Evolutionary conservation across 495 filamentous ascomycete genomes (phyloP), one percentile per base, ranked within the genome.

Genomic region (Penicilliopsis zonata): DNA sequence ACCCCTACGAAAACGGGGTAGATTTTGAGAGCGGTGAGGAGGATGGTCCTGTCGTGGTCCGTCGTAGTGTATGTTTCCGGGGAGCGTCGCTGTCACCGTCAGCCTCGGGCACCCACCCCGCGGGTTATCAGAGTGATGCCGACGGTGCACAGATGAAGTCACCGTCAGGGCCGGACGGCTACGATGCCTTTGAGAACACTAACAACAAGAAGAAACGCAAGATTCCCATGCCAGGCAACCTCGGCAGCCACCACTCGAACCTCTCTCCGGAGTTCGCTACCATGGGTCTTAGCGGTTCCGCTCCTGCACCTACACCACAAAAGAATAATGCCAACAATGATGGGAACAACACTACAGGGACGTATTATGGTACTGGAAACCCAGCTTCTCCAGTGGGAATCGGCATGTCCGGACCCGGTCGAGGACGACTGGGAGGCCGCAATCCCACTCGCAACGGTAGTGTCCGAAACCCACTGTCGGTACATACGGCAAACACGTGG

Each of bases 151-250:
- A 45, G 33, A 35, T 33, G 22, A 66, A 63, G 40, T 49, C 47
- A 31, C 33, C 53, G 22, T 44, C 50, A 33, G 60, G 65, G 5
- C 74, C 70, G 4, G 92, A 96, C 52, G 86, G 90, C 18, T 95
- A 96, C 51, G 92, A 96, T 49, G 87, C 82, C 12, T 92, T 94
- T 46, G 90, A 99, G 52, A 96, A 99, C 44, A 94, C 85, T 31
- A 96, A 94, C 50, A 96, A 99, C 52, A 99, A 99, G 57, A 98
- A 96, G 63, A 98, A 99, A 55, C 74, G 92, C 36, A 99, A 99
- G 57, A 95, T 96, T 18, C 92, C 92, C 3, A 82, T 82, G 0
- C 79, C 83, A n/a, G 81, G 78, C 3, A 78, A 74, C 31, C 59
- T 72, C 3, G 72, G 70, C 9, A 61, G 62, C 29, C 78, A 85